A percentile compares a stretch with the other conserved stretches of the same genome.
Evolutionary conservation across 2,329 filamentous ascomycete species (phyloP).

Genomic region (Neodidymelliopsis sp.): DNA sequence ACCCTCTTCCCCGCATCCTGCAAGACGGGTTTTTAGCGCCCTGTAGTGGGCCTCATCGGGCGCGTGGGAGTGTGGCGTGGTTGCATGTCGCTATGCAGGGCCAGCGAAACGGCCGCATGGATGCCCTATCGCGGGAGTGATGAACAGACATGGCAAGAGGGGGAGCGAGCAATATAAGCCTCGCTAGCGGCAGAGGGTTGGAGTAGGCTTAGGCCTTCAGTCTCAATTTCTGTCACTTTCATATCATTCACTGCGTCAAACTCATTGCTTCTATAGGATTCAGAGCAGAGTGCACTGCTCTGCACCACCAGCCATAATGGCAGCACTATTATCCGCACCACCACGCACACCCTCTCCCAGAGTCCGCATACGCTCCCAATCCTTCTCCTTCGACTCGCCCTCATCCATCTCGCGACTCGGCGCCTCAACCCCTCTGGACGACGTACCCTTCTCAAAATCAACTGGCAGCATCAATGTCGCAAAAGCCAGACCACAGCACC

Average conservation of each 20-base stretch:
- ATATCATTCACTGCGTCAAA: not conserved
- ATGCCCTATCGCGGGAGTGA: slow-evolving; percentile 12
- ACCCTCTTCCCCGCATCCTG: slow-evolving; percentile 28
- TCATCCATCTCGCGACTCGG: slow-evolving; percentile 42
- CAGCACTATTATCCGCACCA: slow-evolving; percentile 29
- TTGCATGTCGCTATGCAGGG: slow-evolving; percentile 36
- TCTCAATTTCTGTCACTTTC: slow-evolving; percentile 1
- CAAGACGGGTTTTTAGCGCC: slow-evolving; percentile 17
- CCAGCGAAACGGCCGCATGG: slow-evolving; percentile 35
- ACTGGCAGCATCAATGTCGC: slow-evolving; percentile 33
- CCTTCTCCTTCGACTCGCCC: slow-evolving; percentile 42
- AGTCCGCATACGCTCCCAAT: slow-evolving; percentile 46
- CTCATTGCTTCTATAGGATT: not conserved
- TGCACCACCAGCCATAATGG: slow-evolving; percentile 20
- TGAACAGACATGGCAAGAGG: not conserved
- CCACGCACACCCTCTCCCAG: slow-evolving; percentile 47
- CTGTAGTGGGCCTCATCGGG: slow-evolving; percentile 22
- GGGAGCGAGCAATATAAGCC: slow-evolving; percentile 26
- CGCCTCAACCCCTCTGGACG: slow-evolving; percentile 40
- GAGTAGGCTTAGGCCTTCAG: slow-evolving; percentile 18
- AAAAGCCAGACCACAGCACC: slow-evolving; percentile 26
- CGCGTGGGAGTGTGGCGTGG: slow-evolving; percentile 31
- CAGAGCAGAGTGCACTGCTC: not conserved
- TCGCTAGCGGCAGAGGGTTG: slow-evolving; percentile 6
- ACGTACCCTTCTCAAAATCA: slow-evolving; percentile 47